Base-by-base conservation (phyloP, 1,139 yeast genomes). In the Taphrina betulina region DNA sequence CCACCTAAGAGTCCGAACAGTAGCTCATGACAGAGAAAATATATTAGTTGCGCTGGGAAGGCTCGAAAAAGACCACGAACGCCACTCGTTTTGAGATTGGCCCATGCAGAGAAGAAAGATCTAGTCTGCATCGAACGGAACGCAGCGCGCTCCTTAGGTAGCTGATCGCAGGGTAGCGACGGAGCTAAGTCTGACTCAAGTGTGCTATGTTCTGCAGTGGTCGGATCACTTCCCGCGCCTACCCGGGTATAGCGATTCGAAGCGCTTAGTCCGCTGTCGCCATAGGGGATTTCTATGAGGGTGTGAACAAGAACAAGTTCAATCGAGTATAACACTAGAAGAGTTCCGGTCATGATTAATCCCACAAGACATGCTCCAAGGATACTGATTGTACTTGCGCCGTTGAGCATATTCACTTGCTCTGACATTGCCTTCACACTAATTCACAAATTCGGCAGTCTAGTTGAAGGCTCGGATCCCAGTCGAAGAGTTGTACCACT, bases 281-380 rank as follows among this genome's bases (percentile, higher is more conserved):
- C 28, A 22, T 31, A 28, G 5, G 53, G 44, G 31, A 29, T 28
- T 23, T 48, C 53, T 3, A 48, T 19, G 5, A 48, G 44, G 5
- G 53, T 48, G 22, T 48, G 53, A n/a, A 37, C 44, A 5, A 40
- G 34, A 8, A 48, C 29, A n/a, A 48, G 36, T 19, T 48, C 34
- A 5, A 48, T 29, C 28, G 44, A 44, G 26, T 48, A 48, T 24
- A 35, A 24, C 23, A 36, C 28, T 5, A 45, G 26, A 17, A 20
- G 14, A 5, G 31, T 35, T 14, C 29, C 40, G 5, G 26, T 16
- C 24, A 45, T 7, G 12, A 41, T 2, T 3, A 26, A 7, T 5
- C 35, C 45, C 22, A 35, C 17, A 23, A 24, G n/a, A 26, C 45
- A 26, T 8, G 29, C 5, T 4, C 29, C 42, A 10, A 38, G 22